Evolutionary conservation across 768 basidiomycete genomes (phyloP), one percentile per base, ranked within the genome.

Genomic region (Clitopilus hobsonii): DNA sequence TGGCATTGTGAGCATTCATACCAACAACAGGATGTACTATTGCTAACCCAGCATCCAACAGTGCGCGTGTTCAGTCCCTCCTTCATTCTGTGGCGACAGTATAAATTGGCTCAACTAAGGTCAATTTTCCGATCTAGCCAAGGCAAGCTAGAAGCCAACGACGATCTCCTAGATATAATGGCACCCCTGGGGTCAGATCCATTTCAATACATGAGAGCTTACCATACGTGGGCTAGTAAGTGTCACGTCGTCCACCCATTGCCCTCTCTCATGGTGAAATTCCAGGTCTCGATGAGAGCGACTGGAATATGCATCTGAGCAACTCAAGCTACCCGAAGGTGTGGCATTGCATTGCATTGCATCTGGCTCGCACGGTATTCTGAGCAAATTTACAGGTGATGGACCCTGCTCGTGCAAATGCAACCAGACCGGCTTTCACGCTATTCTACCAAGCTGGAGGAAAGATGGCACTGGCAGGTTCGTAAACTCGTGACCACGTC

Each of bases 281-380:
- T 20, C 3, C n/a, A 50, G 49, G 49, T 27, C 49, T 30, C 49
- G 49, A 50, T 20, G 49, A 50, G 14, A 50, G 49, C n/a, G 49
- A 50, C 22, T 50, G 25, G 26, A 50, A 50, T 20, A 5, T 27
- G 26, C 49, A 50, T 20, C 29, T 50, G 14, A 50, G 49, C 22
- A 50, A 50, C 25, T 50, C 49, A 2, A 50, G 49, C n/a, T 50
- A 50, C 23, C 26, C 49, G 2, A 50, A 50, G 49, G 49, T 50
- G 8, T 14, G 10, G 5, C 11, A 7, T 27, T 8, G 2, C 14
- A 27, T 30, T 14, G 16, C 16, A 14, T 4, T 50, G 2, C 26
- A n/a, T n/a, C n/a, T n/a, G n/a, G n/a, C n/a, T n/a, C n/a, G n/a
- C n/a, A n/a, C n/a, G n/a, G n/a, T n/a, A n/a, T n/a, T n/a, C n/a